Percentiles rank a stretch among this genome's conserved stretches.
Evolutionary conservation across 164 flowering plant species (phyloP).

Genomic region (Berberis thunbergii): DNA sequence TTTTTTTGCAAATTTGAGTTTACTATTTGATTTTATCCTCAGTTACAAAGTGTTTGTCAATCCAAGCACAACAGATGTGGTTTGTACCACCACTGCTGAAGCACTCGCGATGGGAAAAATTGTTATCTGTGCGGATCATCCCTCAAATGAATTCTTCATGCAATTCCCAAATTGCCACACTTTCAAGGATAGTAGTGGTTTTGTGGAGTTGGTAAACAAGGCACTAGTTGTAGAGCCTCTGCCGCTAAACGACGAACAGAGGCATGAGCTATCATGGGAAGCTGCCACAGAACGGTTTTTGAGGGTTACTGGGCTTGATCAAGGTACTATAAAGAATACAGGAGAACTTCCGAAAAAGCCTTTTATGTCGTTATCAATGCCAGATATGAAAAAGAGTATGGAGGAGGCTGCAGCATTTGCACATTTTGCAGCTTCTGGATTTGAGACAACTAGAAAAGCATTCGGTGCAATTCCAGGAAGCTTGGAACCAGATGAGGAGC

Average conservation of each 20-base stretch:
- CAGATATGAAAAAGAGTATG: conserved; percentile 26
- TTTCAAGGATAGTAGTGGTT: conserved; percentile 39
- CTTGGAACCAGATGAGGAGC: conserved; percentile 71
- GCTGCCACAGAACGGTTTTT: conserved; percentile 82
- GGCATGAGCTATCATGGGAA: conserved; percentile 85
- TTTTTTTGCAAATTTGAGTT: neutral
- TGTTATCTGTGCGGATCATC: conserved; percentile 80
- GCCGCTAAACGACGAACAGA: conserved; percentile 44
- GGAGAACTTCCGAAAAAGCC: conserved; percentile 15
- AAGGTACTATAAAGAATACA: conserved; percentile 9
- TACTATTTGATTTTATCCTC: conserved; percentile 7
- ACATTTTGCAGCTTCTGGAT: conserved; percentile 54
- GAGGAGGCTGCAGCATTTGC: conserved; percentile 72
- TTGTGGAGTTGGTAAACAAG: conserved; percentile 39
- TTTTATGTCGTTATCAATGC: conserved; percentile 47
- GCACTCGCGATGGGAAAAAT: conserved; percentile 96
- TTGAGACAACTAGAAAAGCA: conserved; percentile 41
- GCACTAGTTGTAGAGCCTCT: conserved; percentile 59
- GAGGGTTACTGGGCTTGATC: conserved; percentile 41
- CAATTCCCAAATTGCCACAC: conserved; percentile 77
- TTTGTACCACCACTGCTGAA: conserved; percentile 95
- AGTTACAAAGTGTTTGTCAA: conserved; percentile 88
- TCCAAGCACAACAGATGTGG: conserved; percentile 96
- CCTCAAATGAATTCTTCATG: conserved; percentile 93
- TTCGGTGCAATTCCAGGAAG: conserved; percentile 75